Evolutionary conservation across 371 early-diverging fungal species (phyloP), one percentile per base, ranked within the genome.

Genomic region (Umbelopsis sp.): DNA sequence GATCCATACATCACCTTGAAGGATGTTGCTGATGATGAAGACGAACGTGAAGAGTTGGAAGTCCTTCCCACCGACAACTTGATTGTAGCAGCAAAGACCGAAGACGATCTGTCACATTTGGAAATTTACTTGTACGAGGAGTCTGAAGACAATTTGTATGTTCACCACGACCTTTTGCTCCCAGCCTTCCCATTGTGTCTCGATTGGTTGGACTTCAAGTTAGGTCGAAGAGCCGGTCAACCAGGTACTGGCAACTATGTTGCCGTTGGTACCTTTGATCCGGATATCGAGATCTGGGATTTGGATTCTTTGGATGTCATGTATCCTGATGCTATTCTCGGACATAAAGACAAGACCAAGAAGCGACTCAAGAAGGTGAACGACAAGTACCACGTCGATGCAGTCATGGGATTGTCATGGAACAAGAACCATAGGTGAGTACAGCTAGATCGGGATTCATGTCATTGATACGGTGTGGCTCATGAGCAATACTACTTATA

Each of bases 161-260:
- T 96, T 7, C 98, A 98, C 76, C 97, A 98, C 82, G 99, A 99
- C 71, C 92, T 98, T 69, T 92, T 98, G 94, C 80, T 99, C n/a
- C 97, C 98, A 11, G 87, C 96, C 24, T 96, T 97, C 80, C 98
- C 99, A 37, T 86, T 99, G 25, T 95, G 95, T 69, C 73, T 97
- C 68, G 98, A 97, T 74, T 97, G 96, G 96, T 73, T 98, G 29
- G 96, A 96, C 76, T 95, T 86, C 82, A 85, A 86, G 44, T 81
- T 91, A 9, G 91, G 89, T 20, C 72, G 84, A 24, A 91, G 93
- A 74, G 74, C 78, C 10, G 85, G 82, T 57, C 68, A 75, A 4
- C 77, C 76, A 24, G 80, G 79, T 7, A 79, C 73, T 46, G 93
- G 93, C 48, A 95, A 93, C 81, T 97, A 90, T 76, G 92, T 93